These are phyloP conservation scores for Beauveria australis DNA, from an alignment of 2,329 filamentous ascomycete species.

Conservation along the genomic window DNA sequence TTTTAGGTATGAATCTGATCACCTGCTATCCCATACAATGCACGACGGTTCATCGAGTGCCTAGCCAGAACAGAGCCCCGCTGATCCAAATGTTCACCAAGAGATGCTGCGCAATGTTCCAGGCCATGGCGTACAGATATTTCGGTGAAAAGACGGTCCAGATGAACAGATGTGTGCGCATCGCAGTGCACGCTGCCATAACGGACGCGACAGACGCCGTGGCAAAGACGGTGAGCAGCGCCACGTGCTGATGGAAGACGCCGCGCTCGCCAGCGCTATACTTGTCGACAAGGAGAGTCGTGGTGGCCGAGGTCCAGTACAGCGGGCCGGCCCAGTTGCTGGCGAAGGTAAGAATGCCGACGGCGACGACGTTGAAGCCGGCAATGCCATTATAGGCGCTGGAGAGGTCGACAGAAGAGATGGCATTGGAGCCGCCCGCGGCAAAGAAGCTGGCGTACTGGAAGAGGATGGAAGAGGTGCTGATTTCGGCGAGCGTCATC, in stretches of 20 bases:
- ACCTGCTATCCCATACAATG: background rate
- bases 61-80: constrained; percentile 48
- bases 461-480: constrained; percentile 64
- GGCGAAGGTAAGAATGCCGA: constrained; percentile 76
- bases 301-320: constrained; percentile 71
- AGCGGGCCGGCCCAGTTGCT: constrained; percentile 88
- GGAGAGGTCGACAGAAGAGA: constrained; percentile 89
- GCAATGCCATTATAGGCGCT: constrained; percentile 90
- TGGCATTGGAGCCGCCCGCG: constrained; percentile 84
- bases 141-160: constrained; percentile 99
- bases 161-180: constrained; percentile 89
- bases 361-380: constrained; percentile 69
- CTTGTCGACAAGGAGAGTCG: constrained; percentile 44
- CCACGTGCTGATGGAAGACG: constrained; percentile 45
- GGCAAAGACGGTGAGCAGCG: constrained; percentile 62
- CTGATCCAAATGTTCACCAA: constrained; percentile 59
- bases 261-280: constrained; percentile 18
- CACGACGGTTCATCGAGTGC: constrained; percentile 17
- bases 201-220: constrained; percentile 59
- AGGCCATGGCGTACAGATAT: constrained; percentile 85
- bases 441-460: constrained; percentile 84
- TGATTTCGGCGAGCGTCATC: constrained; percentile 50
- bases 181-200: constrained; percentile 77
- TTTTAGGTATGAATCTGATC: background rate
- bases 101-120: constrained; percentile 77